Base-by-base conservation (phyloP, 179 eudicot genomes). In the Amaranthus tricolor region DNA sequence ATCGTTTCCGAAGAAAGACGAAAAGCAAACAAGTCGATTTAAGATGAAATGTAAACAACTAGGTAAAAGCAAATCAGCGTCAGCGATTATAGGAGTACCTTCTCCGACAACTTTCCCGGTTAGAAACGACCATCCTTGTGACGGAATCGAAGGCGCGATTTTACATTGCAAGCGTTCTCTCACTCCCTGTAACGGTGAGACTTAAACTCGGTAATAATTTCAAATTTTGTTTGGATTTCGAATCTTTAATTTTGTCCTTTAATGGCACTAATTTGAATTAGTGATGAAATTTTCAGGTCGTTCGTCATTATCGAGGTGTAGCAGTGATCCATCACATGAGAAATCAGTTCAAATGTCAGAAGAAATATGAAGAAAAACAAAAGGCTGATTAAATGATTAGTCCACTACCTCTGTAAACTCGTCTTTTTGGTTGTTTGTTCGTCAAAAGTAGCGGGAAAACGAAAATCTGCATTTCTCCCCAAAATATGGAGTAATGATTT, bases 121-220 rank as follows among this genome's bases (percentile, higher is more conserved):
- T 45, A 80, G 60, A 51, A 84, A 73, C 57, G 79, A 82, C 61
- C 88, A 88, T 57, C 82, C 86, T 48, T 58, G 77, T 10, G 96
- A 91, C 68, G 93, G 93, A 16, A 94, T 94, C 70, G 92, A 90
- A 84, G 86, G 97, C 68, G 98, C 98, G 20, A 94, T 94, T 52
- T 88, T 88, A 66, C 96, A 94, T 50, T 94, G 97, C 85, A 94
- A 91, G 74, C 86, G 76, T 31, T 91, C 97, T 1, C 82, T 81
- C 67, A 84, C 81, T 31, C 3, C 40, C 50, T 51, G 85, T 0
- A 47, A 74, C 72, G 87, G 89, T 84, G 51, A 62, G 21, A 11
- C 53, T 44, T 31, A 31, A 31, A 31, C 40, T 31, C 40, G 3
- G 3, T 1, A 31, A 9, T 71, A 5, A 31, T 57, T 17, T 12